Evolutionary conservation across 441 rosid genomes (phyloP).

Genomic region (Pelargonium citronellum): DNA sequence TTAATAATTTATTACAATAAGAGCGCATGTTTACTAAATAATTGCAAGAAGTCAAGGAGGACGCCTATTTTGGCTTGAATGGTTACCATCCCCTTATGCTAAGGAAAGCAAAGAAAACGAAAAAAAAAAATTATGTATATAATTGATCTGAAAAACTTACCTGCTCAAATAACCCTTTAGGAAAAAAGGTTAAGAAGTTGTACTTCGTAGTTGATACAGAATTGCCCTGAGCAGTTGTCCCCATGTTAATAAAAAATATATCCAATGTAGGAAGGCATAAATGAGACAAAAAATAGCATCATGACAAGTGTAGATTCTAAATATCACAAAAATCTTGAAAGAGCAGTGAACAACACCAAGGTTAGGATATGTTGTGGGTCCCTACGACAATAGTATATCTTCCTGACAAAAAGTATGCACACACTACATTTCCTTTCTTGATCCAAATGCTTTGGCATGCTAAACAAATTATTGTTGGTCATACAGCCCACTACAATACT

Average conservation of each 20-base stretch:
- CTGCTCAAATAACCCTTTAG: slow-evolving; percentile 97
- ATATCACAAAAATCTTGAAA: slow-evolving; percentile 2
- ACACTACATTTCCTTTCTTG: too few relatives aligned
- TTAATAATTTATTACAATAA: too few relatives aligned
- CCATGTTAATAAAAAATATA: slow-evolving; percentile 12
- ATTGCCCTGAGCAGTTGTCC: slow-evolving; percentile 61
- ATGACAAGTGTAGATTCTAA: neutral
- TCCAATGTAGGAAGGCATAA: slow-evolving; percentile 10
- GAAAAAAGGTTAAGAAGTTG: slow-evolving; percentile 85
- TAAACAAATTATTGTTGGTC: too few relatives aligned
- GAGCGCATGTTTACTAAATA: neutral
- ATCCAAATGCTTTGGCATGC: too few relatives aligned
- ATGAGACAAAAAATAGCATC: neutral
- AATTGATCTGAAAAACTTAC: slow-evolving; percentile 30
- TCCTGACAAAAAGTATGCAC: too few relatives aligned
- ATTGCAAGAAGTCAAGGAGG: too few relatives aligned
- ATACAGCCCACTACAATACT: too few relatives aligned
- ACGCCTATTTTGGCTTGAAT: too few relatives aligned
- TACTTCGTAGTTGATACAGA: slow-evolving; percentile 94
- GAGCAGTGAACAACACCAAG: neutral
- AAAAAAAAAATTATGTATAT: neutral
- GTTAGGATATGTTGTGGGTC: neutral
- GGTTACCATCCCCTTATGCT: neutral
- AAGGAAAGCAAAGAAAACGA: neutral
- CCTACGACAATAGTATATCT: too few relatives aligned